Evolutionary conservation across 495 filamentous ascomycete species (phyloP).

Genomic region (Aspergillus diversus): DNA sequence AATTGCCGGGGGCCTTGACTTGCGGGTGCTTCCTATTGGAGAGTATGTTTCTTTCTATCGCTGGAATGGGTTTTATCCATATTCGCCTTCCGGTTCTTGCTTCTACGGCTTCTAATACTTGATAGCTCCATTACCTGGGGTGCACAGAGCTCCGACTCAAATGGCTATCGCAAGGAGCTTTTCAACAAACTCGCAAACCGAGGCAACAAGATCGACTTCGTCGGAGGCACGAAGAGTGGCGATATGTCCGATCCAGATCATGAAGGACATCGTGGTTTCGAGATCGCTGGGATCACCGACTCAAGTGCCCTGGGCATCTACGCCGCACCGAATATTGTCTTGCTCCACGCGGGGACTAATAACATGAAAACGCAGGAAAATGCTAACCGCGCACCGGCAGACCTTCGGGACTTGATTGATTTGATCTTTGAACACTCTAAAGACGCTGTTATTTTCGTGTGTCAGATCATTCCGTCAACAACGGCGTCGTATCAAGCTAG

Average conservation of each 20-base stretch:
- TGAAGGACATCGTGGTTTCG: background rate
- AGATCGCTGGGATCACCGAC: background rate
- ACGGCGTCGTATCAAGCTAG: background rate
- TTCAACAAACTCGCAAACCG: background rate
- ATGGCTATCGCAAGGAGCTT: background rate
- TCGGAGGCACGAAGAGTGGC: background rate
- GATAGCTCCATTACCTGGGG: constrained; percentile 4
- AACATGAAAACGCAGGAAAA: constrained; percentile 16
- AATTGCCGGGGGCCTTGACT: background rate
- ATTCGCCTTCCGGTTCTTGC: background rate
- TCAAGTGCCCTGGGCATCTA: background rate
- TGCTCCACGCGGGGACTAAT: constrained; percentile 29
- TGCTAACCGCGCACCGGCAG: background rate
- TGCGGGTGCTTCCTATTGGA: constrained; percentile 3
- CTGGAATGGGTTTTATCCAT: background rate
- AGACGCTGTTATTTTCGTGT: background rate
- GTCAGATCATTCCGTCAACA: background rate
- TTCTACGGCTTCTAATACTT: background rate
- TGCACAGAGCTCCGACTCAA: background rate
- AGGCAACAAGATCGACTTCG: constrained; percentile 2
- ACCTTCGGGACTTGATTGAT: constrained; percentile 28
- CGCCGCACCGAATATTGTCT: constrained; percentile 22
- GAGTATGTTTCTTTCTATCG: background rate
- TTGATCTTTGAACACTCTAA: background rate
- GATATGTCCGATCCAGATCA: background rate